These are phyloP conservation scores for Ceratocystis variospora DNA, from an alignment of 2,329 filamentous ascomycete genomes.

Conservation along the genomic window DNA sequence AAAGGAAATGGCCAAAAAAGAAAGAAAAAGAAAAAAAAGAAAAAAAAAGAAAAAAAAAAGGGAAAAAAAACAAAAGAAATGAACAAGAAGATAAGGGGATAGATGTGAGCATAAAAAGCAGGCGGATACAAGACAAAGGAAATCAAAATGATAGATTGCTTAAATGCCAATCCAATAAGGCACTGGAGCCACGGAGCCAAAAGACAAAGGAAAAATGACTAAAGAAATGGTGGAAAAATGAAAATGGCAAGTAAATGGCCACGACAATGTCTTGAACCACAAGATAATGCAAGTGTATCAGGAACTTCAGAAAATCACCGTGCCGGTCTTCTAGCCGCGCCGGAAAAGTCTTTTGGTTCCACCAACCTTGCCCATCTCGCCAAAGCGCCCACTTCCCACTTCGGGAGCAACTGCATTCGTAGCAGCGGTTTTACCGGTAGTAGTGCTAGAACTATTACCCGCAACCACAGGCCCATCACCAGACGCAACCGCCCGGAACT, in stretches of 20 bases:
- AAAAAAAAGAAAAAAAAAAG: not conserved
- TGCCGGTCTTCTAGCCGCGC: constrained; percentile 25
- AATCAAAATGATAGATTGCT: constrained; percentile 2
- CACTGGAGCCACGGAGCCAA: not conserved
- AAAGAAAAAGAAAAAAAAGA: not conserved
- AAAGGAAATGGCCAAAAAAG: not conserved
- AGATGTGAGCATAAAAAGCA: not conserved
- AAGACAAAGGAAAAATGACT: not conserved
- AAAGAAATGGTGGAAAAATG: constrained; percentile 1
- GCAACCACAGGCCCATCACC: not conserved
- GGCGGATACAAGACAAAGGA: not conserved
- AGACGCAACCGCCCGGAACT: constrained; percentile 36
- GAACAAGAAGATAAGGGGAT: not conserved
- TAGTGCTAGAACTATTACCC: not conserved
- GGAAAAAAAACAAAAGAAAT: not conserved
- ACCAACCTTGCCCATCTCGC: constrained; percentile 57
- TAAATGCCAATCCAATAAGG: too few relatives aligned
- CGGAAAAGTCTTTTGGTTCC: constrained; percentile 59
- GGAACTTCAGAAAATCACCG: constrained; percentile 8
- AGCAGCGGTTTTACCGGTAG: not conserved
- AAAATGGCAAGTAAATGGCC: not conserved
- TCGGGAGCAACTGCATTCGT: not conserved
- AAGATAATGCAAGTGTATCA: too few relatives aligned
- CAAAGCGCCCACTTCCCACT: constrained; percentile 34
- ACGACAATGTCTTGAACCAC: not conserved